Evolutionary conservation across 768 basidiomycete genomes (phyloP), one percentile per base, ranked within the genome.

Genomic region (Rossbeevera mucosa): DNA sequence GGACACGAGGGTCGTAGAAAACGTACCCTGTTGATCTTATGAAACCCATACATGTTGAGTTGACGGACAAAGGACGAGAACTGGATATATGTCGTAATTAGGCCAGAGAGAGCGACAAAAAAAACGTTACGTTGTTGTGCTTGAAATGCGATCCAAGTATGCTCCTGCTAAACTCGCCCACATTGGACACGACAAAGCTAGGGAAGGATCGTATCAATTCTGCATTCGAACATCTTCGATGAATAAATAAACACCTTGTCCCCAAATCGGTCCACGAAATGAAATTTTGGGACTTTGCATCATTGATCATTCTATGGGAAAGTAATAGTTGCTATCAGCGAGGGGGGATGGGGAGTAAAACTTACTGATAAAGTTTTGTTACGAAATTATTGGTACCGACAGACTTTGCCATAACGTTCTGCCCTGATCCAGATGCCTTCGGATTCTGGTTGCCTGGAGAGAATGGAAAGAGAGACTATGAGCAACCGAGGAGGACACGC

Each of bases 31-130:
- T 92, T 92, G 71, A 91, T 91, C 72, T 94, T 94, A 70, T 93
- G 91, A 71, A 94, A 95, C 36, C 91, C 91, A 61, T 94, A 95
- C 90, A 94, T 94, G 74, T 95, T 94, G 50, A 94, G 78, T 68
- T 94, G 93, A 52, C 94, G 84, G 38, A 94, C 91, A 69, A 96
- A 96, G 64, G 88, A 91, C 9, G 92, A 92, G 68, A 96, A 95
- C 85, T 95, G 63, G 40, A 50, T 44, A 49, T 50, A 49, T 50
- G 56, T 43, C 58, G 24, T 13, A 54, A 18, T 33, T 48, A 44
- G 42, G 43, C 31, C 1, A 8, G 11, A 26, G 54, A 52, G 57
- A 13, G 43, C 50, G 5, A 69, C 80, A 54, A 33, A 42, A 21
- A 18, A 51, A 20, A 72, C 86, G 51, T 55, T 55, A 88, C 88